Evolutionary conservation across 192 early-diverging fungal species (phyloP).

Genomic region (Lobulomyces angularis): DNA sequence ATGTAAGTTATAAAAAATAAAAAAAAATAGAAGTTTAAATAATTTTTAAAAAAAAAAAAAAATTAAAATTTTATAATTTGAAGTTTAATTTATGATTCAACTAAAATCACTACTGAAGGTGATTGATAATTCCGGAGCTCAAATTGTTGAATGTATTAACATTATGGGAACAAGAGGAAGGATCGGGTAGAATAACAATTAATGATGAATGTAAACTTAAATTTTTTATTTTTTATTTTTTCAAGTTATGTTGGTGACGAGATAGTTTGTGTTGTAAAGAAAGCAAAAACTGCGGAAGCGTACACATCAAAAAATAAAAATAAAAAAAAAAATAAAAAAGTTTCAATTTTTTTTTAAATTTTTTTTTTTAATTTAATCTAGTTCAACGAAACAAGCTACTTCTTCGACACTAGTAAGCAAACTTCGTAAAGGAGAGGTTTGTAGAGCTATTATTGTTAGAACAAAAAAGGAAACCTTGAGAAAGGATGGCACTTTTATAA

Average conservation of each 20-base stretch:
- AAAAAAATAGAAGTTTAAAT: too few species aligned
- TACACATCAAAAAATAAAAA: constrained; percentile 28
- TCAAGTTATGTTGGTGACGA: constrained; percentile 60
- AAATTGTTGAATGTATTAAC: constrained; percentile 89
- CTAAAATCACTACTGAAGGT: constrained; percentile 74
- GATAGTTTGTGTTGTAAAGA: constrained; percentile 90
- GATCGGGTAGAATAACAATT: constrained; percentile 30
- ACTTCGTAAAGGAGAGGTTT: constrained; percentile 88
- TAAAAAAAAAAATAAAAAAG: constrained; percentile 2
- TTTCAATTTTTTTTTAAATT: background rate
- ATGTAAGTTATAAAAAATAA: too few species aligned
- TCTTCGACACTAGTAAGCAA: constrained; percentile 38
- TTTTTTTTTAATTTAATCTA: too few species aligned
- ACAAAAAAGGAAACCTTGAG: constrained; percentile 78
- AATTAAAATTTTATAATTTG: too few species aligned
- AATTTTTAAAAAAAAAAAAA: too few species aligned
- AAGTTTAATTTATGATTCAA: too few species aligned
- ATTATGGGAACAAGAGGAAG: constrained; percentile 65
- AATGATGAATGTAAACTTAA: too few species aligned
- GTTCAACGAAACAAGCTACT: constrained; percentile 1
- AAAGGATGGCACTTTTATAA: constrained; percentile 79
- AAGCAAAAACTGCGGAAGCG: constrained; percentile 69
- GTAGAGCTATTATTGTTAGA: constrained; percentile 79
- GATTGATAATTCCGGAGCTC: constrained; percentile 94
- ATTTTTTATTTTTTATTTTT: too few species aligned